Evolutionary conservation across 306 rosid species (phyloP).

Genomic region (Vicia sativa): DNA sequence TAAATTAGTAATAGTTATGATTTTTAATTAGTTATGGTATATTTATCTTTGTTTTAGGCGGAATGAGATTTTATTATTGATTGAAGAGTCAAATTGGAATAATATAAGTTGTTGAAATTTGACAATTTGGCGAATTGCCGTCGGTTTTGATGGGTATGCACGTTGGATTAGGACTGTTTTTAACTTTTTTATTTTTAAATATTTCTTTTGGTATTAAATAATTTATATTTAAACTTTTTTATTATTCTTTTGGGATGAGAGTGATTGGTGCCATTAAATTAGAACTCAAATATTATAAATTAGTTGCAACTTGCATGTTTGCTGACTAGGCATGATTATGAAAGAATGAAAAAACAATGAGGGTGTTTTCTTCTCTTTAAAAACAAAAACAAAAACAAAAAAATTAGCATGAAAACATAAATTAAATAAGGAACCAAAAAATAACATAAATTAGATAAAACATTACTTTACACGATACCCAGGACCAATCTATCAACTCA

Average conservation of each 20-base stretch:
- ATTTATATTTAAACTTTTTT: neutral
- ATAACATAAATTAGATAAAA: no score
- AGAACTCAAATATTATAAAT: neutral
- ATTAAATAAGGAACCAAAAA: neutral
- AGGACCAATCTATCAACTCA: no score
- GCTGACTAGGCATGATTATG: conserved; percentile 21
- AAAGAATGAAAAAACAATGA: neutral
- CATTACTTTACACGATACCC: no score
- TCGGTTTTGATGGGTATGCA: conserved; percentile 26
- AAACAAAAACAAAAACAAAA: no score
- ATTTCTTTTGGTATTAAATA: no score
- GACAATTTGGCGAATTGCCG: conserved; percentile 28
- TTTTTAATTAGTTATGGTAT: no score
- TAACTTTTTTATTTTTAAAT: neutral
- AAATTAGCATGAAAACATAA: neutral
- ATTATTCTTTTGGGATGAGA: neutral
- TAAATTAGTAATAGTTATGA: no score
- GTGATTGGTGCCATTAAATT: neutral
- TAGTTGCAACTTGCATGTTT: neutral
- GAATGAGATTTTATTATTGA: neutral
- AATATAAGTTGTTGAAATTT: neutral
- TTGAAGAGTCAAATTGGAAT: neutral
- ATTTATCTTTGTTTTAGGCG: no score
- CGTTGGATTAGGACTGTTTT: conserved; percentile 32
- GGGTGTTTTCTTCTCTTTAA: neutral